Percentiles rank a stretch among this genome's conserved stretches.
Evolutionary conservation across 805 yeast genomes (phyloP).

Genomic region (Saccharomycopsis sp.): DNA sequence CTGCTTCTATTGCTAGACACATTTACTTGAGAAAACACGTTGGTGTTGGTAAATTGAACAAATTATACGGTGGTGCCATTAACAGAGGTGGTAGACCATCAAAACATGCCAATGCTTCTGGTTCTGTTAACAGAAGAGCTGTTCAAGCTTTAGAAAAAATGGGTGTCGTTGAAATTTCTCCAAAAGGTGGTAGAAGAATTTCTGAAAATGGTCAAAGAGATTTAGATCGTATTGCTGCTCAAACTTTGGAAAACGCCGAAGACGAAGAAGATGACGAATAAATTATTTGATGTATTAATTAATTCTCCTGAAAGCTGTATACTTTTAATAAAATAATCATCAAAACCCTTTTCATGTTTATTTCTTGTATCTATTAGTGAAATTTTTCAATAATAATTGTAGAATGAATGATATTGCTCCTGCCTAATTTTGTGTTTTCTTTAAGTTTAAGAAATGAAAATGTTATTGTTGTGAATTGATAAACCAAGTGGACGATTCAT

Average conservation of each 20-base stretch:
- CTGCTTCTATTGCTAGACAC: constrained; percentile 99
- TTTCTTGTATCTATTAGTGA: no score
- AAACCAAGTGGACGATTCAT: no score
- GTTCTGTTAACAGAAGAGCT: constrained; percentile 98
- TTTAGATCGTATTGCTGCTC: constrained; percentile 99
- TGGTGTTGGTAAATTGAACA: constrained; percentile 99
- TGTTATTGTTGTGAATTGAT: no score
- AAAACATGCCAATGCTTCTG: constrained; percentile 98
- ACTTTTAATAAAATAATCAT: no score
- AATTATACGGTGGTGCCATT: constrained; percentile 97
- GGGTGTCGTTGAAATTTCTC: constrained; percentile 92
- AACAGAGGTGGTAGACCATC: constrained; percentile 99
- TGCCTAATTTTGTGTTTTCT: no score
- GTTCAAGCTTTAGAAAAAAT: constrained; percentile 97
- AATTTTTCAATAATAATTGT: no score
- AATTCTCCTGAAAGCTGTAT: no score
- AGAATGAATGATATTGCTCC: no score
- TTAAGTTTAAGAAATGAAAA: no score
- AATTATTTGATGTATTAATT: constrained; percentile 16
- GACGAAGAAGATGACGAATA: constrained; percentile 33
- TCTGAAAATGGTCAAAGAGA: constrained; percentile 99
- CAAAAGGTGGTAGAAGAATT: constrained; percentile 99
- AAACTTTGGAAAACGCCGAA: constrained; percentile 89
- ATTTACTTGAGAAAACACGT: constrained; percentile 98
- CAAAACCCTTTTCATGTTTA: no score